These are phyloP conservation scores for Aspergillus sp. DNA, from an alignment of 2,329 filamentous ascomycete species.

Conservation along the genomic window DNA sequence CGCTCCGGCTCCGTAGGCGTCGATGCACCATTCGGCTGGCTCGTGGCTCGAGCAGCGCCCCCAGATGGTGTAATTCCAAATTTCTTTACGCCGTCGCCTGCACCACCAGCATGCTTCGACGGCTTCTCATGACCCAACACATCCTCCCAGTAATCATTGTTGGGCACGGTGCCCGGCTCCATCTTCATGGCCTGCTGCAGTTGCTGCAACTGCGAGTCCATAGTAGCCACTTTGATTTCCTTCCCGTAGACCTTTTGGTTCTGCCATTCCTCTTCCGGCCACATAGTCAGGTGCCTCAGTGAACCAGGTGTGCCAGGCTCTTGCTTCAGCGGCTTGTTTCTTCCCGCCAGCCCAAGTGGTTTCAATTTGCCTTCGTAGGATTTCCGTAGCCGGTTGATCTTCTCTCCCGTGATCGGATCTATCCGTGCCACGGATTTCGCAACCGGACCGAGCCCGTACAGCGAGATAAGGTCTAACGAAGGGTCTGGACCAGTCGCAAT, in stretches of 20 bases:
- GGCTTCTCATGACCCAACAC: constrained; percentile 42
- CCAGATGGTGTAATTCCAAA: constrained; percentile 13
- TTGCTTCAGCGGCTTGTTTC: constrained; percentile 41
- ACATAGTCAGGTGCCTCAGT: constrained; percentile 36
- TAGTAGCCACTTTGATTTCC: constrained; percentile 36
- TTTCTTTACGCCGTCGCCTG: constrained; percentile 26
- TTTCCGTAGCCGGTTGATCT: constrained; percentile 54
- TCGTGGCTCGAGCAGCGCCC: constrained; percentile 13
- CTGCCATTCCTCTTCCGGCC: constrained; percentile 45
- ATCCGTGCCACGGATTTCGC: constrained; percentile 51
- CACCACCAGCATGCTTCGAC: constrained; percentile 22
- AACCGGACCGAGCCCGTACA: constrained; percentile 50
- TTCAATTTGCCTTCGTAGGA: constrained; percentile 47
- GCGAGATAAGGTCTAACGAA: constrained; percentile 50
- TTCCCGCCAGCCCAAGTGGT: constrained; percentile 38
- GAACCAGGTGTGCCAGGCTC: constrained; percentile 33
- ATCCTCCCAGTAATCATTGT: constrained; percentile 43
- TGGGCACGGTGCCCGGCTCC: constrained; percentile 38
- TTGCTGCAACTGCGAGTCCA: constrained; percentile 34
- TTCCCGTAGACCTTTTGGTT: constrained; percentile 42
- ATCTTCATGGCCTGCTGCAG: constrained; percentile 41
- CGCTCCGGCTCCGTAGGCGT: constrained; percentile 26
- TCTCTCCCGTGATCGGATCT: constrained; percentile 56
- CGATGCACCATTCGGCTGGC: constrained; percentile 21
- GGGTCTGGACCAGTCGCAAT: constrained; percentile 48